These are phyloP conservation scores for Fabrea salina DNA, from an alignment of 169 alveolate species.

Conservation along the genomic window DNA sequence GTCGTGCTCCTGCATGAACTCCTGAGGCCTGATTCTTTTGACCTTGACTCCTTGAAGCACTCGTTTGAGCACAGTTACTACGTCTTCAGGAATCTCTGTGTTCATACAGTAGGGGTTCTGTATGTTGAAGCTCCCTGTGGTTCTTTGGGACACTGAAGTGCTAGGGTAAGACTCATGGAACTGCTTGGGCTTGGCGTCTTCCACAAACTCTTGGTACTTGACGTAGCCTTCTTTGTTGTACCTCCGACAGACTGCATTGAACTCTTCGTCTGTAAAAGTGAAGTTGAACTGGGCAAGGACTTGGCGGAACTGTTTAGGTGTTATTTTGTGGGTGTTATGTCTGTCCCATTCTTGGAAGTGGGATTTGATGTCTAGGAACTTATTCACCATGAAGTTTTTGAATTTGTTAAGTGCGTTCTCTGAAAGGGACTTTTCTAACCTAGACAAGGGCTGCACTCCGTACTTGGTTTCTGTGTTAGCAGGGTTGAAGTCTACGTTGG, in stretches of 20 bases:
- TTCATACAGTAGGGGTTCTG: constrained; percentile 10
- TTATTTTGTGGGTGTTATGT: constrained; percentile 64
- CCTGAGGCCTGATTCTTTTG: constrained; percentile 75
- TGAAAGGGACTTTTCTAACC: constrained; percentile 48
- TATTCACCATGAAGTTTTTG: constrained; percentile 39
- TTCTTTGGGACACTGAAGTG: background rate
- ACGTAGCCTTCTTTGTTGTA: constrained; percentile 43
- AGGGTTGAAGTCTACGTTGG: constrained; percentile 42
- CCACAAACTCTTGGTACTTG: constrained; percentile 64
- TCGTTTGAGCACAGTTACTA: constrained; percentile 51
- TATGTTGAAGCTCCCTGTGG: constrained; percentile 28
- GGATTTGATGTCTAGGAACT: constrained; percentile 74
- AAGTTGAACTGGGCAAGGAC: constrained; percentile 65
- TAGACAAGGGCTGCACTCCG: constrained; percentile 54
- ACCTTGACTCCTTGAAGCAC: constrained; percentile 62
- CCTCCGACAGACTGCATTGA: constrained; percentile 52
- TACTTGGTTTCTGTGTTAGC: constrained; percentile 59
- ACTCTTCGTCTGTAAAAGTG: constrained; percentile 63
- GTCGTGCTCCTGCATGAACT: constrained; percentile 73
- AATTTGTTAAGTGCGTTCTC: constrained; percentile 52
- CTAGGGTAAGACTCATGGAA: background rate
- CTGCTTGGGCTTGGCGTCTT: constrained; percentile 45
- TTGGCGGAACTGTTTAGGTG: constrained; percentile 73
- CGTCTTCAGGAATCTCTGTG: constrained; percentile 38
- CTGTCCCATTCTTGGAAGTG: constrained; percentile 78